phyloP scores from a whole-genome alignment of 345 rosid species.

The Rhizophora mangle region DNA sequence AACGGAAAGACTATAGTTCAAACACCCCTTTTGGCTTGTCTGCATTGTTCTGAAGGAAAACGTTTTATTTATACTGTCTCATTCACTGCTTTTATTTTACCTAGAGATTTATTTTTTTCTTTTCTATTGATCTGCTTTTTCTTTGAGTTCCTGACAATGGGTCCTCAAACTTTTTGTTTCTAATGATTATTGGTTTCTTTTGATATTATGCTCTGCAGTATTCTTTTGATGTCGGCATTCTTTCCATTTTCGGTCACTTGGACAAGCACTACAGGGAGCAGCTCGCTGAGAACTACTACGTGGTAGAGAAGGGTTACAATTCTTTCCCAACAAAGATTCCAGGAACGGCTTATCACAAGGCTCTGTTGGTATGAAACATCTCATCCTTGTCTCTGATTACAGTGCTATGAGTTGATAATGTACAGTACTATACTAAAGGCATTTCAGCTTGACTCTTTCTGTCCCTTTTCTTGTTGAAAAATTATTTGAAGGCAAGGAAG shows the following conservation, averaged over 20 bases:
- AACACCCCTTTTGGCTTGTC: background rate
- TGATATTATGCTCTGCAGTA: slow-evolving; percentile 36
- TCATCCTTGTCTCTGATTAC: too few relatives aligned
- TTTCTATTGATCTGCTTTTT: slow-evolving; percentile 10
- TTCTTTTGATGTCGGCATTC: slow-evolving; percentile 72
- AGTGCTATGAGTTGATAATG: too few relatives aligned
- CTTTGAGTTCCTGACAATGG: slow-evolving; percentile 5
- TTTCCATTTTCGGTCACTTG: slow-evolving; percentile 65
- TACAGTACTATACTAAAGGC: too few relatives aligned
- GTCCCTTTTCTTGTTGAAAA: background rate
- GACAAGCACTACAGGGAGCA: slow-evolving; percentile 44
- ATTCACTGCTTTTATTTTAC: slow-evolving; percentile 4
- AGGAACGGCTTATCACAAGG: slow-evolving; percentile 65
- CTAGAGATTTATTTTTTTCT: background rate
- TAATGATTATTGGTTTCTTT: background rate
- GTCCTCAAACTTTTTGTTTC: background rate
- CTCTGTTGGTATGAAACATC: slow-evolving; percentile 49
- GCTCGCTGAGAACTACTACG: slow-evolving; percentile 53
- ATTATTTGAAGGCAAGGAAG: slow-evolving; percentile 60
- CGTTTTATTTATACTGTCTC: background rate
- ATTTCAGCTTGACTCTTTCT: background rate
- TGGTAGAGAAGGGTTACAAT: slow-evolving; percentile 82
- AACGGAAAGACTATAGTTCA: background rate
- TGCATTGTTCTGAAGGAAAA: too few relatives aligned
- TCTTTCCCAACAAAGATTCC: slow-evolving; percentile 68